Percentiles rank a stretch among this genome's conserved stretches.
Conservation (phyloP, 768 basidiomycete species). For the Aureoboletus auriporus region DNA sequence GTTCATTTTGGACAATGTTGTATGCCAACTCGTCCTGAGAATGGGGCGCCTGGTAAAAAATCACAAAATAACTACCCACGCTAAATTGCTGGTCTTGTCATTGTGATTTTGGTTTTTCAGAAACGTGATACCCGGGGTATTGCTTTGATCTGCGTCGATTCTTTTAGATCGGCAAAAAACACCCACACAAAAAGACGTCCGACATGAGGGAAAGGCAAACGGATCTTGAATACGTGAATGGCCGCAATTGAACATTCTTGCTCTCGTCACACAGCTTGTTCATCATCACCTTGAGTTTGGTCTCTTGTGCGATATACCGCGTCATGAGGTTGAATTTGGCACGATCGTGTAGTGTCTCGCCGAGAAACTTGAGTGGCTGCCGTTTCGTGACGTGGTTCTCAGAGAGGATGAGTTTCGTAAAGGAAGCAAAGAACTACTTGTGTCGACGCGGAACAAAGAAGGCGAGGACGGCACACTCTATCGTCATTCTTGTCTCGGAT, state of each 20-base stretch:
- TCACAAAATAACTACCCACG: conserved; percentile 35
- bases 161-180: conserved; percentile 99
- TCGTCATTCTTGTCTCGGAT: conserved; percentile 96
- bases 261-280: conserved; percentile 96
- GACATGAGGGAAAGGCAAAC: conserved; percentile 8
- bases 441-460: not conserved
- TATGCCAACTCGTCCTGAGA: conserved; percentile 56
- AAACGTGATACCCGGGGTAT: conserved; percentile 85
- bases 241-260: conserved; percentile 99
- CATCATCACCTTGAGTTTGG: conserved; percentile 99
- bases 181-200: conserved; percentile 45
- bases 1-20: too few relatives aligned
- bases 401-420: conserved; percentile 91
- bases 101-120: conserved; percentile 87
- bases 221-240: conserved; percentile 99
- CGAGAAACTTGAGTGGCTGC: conserved; percentile 95
- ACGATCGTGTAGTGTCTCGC: conserved; percentile 95
- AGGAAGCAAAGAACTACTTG: conserved; percentile 88
- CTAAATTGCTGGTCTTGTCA: conserved; percentile 98
- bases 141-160: conserved; percentile 88
- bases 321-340: conserved; percentile 99
- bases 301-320: conserved; percentile 90
- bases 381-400: conserved; percentile 99
- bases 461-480: conserved; percentile 50
- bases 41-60: not conserved